These are phyloP conservation scores for Tylopilus balloui DNA, from an alignment of 768 basidiomycete genomes.

Conservation along the genomic window DNA sequence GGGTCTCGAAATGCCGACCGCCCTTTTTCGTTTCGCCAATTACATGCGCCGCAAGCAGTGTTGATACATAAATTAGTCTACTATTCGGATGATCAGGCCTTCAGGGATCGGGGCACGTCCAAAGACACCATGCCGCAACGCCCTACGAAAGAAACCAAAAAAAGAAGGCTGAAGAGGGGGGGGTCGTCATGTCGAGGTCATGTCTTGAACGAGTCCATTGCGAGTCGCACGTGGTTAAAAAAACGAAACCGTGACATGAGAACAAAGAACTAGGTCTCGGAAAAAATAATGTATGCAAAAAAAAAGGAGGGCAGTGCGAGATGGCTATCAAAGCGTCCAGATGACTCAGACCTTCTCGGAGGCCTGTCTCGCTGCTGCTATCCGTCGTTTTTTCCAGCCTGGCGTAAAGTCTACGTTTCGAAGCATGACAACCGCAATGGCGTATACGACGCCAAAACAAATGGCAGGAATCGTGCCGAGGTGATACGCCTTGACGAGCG, in stretches of 20 bases:
- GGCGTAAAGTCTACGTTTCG: conserved; percentile 32
- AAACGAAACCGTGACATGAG: neutral
- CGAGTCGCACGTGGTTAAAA: neutral
- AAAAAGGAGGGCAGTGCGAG: neutral
- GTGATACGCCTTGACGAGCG: conserved; percentile 34
- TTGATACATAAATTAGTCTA: conserved; percentile 19
- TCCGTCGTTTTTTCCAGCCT: conserved; percentile 30
- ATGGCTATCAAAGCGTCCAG: conserved; percentile 14
- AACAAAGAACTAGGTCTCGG: conserved; percentile 5
- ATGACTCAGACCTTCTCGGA: conserved; percentile 20
- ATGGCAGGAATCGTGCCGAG: conserved; percentile 32
- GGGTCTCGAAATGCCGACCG: too few species aligned
- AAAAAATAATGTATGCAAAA: conserved; percentile 22
- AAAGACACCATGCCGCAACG: neutral
- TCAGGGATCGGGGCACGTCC: neutral
- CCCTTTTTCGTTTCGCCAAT: too few species aligned
- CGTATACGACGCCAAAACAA: conserved; percentile 32
- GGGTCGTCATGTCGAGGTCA: neutral
- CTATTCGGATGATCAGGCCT: neutral
- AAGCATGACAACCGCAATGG: conserved; percentile 29
- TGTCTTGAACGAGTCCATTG: conserved; percentile 10
- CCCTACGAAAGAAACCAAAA: neutral
- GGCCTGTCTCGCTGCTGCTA: conserved; percentile 23
- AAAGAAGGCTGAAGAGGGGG: neutral
- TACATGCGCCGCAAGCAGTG: neutral